Conservation (phyloP, 2,329 filamentous ascomycete genomes). For the Lecanicillium sp. region DNA sequence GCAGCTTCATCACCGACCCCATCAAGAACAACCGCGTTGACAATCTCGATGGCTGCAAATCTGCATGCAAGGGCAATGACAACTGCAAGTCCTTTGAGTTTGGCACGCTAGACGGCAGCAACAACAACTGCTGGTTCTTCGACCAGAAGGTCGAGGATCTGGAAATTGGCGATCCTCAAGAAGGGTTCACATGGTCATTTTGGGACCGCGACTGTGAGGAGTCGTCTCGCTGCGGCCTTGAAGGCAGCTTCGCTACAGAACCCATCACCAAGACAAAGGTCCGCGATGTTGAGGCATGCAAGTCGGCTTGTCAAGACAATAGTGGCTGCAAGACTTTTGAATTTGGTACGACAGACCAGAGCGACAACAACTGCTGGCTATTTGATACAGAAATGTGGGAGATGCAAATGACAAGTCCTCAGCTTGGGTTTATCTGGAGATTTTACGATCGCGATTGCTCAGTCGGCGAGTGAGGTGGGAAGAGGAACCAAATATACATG, state of each 20-base stretch:
- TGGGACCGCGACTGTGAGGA: slow-evolving; percentile 7
- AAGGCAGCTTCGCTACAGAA: slow-evolving; percentile 7
- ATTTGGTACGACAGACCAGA: slow-evolving; percentile 3
- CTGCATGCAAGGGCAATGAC: slow-evolving; percentile 2
- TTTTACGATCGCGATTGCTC: slow-evolving; percentile 6
- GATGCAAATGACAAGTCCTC: slow-evolving; percentile 1
- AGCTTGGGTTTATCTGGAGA: slow-evolving; percentile 1
- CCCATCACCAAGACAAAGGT: slow-evolving; percentile 2
- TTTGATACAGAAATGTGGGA: slow-evolving; percentile 1
- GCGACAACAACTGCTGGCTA: slow-evolving; percentile 8
- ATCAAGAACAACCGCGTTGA: slow-evolving; percentile 3
- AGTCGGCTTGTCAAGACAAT: slow-evolving; percentile 1
- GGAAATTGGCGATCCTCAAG: slow-evolving; percentile 3
- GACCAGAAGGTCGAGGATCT: slow-evolving; percentile 1
- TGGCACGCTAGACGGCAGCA: slow-evolving; percentile 8
- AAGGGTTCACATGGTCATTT: slow-evolving; percentile 8
- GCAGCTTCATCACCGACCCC: slow-evolving; percentile 6
- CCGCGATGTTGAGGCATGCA: slow-evolving; percentile 1
- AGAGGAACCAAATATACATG: neutral
- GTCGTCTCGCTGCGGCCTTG: slow-evolving; percentile 2
- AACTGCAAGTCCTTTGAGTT: slow-evolving; percentile 5
- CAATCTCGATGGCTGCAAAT: slow-evolving; percentile 5
- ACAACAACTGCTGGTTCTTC: slow-evolving; percentile 9
- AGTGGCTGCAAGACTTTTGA: slow-evolving; percentile 6
- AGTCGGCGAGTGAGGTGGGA: neutral